Base-by-base conservation (phyloP, 2,329 filamentous ascomycete genomes). In the Penicillium sclerotiorum region DNA sequence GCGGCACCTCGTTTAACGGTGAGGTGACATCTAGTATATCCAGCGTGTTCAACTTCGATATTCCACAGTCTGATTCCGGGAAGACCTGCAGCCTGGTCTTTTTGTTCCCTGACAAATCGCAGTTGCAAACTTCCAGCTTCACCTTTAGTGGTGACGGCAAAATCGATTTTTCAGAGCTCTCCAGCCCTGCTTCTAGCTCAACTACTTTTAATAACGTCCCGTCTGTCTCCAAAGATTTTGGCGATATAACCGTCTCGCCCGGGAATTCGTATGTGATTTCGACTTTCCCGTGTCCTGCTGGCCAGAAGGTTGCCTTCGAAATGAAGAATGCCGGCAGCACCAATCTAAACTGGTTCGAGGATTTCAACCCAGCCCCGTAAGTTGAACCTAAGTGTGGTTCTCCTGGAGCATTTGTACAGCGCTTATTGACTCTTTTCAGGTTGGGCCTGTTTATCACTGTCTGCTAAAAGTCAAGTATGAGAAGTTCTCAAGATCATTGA, bases 21-120 rank as follows among this genome's bases (percentile, higher is more conserved):
- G 76, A 77, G 8, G 73, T 86, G 30, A 80, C 78, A 7, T 68
- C 74, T 17, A 73, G 67, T 17, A 67, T 80, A 37, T 80, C 80
- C 7, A 79, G 80, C 11, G 79, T 88, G 61, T 88, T 86, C 79
- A 87, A 87, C 73, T 89, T 89, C 70, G 83, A 87, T 61, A 80
- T 89, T 33, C 81, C 80, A 1, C 55, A 68, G 4, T 67, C 70
- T 5, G 77, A 82, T 58, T 60, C 73, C 6, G 82, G 80, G 57
- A 81, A 82, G 71, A 80, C 80, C 61, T 89, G 86, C 73, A 80
- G 77, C 47, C 72, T 88, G 8, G 73, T 84, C 50, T 89, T 89
- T 78, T 73, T 87, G 33, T 81, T 88, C 69, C 86, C 86, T 8
- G 58, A 73, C 36, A 68, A 81, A 53, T 60, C 73, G 13, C 68